A percentile compares a stretch with the other conserved stretches of the same genome.
Evolutionary conservation across 805 yeast species (phyloP).

Genomic region (Metschnikowia colocasiae): DNA sequence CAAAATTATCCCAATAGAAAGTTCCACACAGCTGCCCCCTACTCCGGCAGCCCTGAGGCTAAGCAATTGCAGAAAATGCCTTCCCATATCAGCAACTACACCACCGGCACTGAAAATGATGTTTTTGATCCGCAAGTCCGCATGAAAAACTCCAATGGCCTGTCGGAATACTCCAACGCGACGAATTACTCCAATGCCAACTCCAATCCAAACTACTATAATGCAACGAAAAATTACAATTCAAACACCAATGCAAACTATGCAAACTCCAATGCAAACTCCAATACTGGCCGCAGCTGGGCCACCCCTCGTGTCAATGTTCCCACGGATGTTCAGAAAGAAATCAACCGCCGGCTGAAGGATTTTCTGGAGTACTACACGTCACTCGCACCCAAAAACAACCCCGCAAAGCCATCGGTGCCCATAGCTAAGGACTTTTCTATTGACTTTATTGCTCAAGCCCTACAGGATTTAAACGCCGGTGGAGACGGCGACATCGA

Average conservation of each 20-base stretch:
- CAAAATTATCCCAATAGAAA: not conserved
- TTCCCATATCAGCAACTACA: slow-evolving; percentile 15
- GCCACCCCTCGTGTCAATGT: slow-evolving; percentile 40
- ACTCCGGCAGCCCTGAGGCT: not conserved
- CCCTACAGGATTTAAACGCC: slow-evolving; percentile 41
- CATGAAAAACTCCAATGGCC: slow-evolving; percentile 12
- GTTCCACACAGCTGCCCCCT: not conserved
- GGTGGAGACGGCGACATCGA: slow-evolving; percentile 45
- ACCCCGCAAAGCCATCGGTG: slow-evolving; percentile 24
- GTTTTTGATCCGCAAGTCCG: slow-evolving; percentile 13
- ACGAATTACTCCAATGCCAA: slow-evolving; percentile 25
- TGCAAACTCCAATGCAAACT: not conserved
- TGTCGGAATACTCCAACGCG: slow-evolving; percentile 37
- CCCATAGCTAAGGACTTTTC: slow-evolving; percentile 43
- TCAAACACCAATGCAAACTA: too few species aligned
- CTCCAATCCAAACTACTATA: not conserved
- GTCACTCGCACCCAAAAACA: slow-evolving; percentile 23
- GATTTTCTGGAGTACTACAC: slow-evolving; percentile 13
- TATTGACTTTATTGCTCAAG: slow-evolving; percentile 44
- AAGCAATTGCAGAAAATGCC: slow-evolving; percentile 14
- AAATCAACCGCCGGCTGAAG: slow-evolving; percentile 30
- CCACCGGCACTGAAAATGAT: slow-evolving; percentile 15
- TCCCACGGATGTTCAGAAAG: slow-evolving; percentile 34
- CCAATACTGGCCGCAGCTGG: slow-evolving; percentile 35
- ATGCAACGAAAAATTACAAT: too few species aligned